These are phyloP conservation scores for Tulasnella sp. DNA, from an alignment of 768 basidiomycete species.

Conservation along the genomic window DNA sequence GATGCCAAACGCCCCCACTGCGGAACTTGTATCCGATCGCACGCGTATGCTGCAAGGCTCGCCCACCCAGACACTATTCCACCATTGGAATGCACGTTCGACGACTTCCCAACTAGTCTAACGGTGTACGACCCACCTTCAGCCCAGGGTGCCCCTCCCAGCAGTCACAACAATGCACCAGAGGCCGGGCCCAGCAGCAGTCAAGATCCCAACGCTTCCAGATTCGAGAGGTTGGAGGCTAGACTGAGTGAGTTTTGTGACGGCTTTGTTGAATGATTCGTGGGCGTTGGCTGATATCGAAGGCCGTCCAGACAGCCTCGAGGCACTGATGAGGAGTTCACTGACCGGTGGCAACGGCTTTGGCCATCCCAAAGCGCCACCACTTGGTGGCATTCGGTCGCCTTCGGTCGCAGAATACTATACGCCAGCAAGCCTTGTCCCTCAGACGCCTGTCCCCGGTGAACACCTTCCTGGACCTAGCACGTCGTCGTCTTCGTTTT, in stretches of 20 bases:
- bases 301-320: not conserved
- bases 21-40: slow-evolving; percentile 71
- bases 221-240: slow-evolving; percentile 19
- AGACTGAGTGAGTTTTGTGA: slow-evolving; percentile 4
- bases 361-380: not conserved
- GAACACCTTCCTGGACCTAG: not conserved
- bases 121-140: not conserved
- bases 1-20: slow-evolving; percentile 68
- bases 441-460: not conserved
- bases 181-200: not conserved
- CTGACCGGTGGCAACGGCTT: not conserved
- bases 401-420: slow-evolving; percentile 1
- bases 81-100: slow-evolving; percentile 70
- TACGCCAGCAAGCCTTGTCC: not conserved
- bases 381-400: not conserved
- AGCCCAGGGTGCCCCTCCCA: not conserved
- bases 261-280: not conserved
- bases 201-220: not conserved
- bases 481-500: not conserved
- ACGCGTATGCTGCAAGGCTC: slow-evolving; percentile 63
- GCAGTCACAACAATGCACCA: not conserved
- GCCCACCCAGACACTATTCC: slow-evolving; percentile 54
- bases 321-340: not conserved
- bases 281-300: not conserved
- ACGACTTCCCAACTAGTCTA: slow-evolving; percentile 43